phyloP scores from a whole-genome alignment of 805 yeast genomes.

The Tetrapisispora fleetii region DNA sequence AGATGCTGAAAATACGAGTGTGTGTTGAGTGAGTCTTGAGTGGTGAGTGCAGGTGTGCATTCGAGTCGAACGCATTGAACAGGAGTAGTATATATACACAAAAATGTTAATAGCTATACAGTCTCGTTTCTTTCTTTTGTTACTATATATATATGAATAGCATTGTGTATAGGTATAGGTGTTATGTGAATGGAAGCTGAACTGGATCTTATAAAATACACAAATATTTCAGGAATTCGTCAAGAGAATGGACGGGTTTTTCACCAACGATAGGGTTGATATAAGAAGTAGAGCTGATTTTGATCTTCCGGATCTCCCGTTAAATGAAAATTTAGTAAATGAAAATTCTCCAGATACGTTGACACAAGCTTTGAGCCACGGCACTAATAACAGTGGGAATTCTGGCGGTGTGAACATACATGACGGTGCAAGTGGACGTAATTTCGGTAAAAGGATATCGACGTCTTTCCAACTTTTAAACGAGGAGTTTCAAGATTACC shows the following conservation, averaged over 20 bases:
- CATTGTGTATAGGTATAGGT: too few relatives aligned
- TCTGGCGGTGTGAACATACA: not conserved
- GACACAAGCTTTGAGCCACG: too few relatives aligned
- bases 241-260: not conserved
- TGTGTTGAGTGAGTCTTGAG: too few relatives aligned
- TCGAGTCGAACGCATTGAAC: too few relatives aligned
- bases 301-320: not conserved
- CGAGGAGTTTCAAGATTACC: conserved; percentile 2
- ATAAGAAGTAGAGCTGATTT: not conserved
- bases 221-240: too few relatives aligned
- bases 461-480: not conserved
- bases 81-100: too few relatives aligned
- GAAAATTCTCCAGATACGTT: not conserved
- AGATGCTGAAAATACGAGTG: not conserved
- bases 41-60: too few relatives aligned
- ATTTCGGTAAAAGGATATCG: not conserved
- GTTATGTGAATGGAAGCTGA: too few relatives aligned
- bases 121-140: too few relatives aligned
- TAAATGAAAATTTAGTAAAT: conserved; percentile 1
- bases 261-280: not conserved
- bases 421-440: not conserved
- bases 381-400: not conserved
- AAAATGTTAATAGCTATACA: too few relatives aligned
- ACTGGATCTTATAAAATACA: too few relatives aligned
- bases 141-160: too few relatives aligned